Conservation (phyloP, 1,284 basidiomycete genomes). For the Sporisorium scitamineum region DNA sequence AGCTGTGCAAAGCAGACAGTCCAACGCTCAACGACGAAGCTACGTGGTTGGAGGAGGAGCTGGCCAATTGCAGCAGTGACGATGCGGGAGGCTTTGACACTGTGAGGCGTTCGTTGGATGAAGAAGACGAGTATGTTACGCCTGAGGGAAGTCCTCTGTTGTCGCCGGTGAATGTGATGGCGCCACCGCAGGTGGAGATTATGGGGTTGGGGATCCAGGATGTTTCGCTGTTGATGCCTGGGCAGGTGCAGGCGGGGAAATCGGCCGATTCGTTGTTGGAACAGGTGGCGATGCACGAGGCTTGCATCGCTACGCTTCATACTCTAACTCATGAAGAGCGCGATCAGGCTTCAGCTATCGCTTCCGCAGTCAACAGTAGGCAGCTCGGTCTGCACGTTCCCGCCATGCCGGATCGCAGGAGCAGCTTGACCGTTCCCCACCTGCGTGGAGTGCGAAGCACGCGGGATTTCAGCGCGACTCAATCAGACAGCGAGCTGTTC, state of each 20-base stretch:
- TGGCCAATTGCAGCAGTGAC: slow-evolving; percentile 36
- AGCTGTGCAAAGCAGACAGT: slow-evolving; percentile 38
- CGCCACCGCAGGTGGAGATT: slow-evolving; percentile 17
- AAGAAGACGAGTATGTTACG: slow-evolving; percentile 37
- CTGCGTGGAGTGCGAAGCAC: slow-evolving; percentile 9
- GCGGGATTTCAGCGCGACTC: slow-evolving; percentile 32
- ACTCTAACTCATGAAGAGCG: slow-evolving; percentile 23
- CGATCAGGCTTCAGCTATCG: slow-evolving; percentile 20
- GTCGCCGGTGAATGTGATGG: slow-evolving; percentile 15
- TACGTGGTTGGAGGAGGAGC: slow-evolving; percentile 48
- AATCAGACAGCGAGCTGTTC: slow-evolving; percentile 21
- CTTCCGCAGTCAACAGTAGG: slow-evolving; percentile 12
- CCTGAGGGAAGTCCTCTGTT: slow-evolving; percentile 35
- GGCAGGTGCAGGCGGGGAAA: slow-evolving; percentile 6
- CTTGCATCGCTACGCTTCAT: slow-evolving; percentile 25
- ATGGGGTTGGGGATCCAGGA: slow-evolving; percentile 42
- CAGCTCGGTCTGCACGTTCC: slow-evolving; percentile 3
- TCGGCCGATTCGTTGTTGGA: slow-evolving; percentile 40
- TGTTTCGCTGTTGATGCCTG: slow-evolving; percentile 15
- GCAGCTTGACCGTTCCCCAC: slow-evolving; percentile 16
- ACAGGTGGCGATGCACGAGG: slow-evolving; percentile 47
- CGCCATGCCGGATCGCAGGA: slow-evolving; percentile 21
- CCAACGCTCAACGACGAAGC: slow-evolving; percentile 44
- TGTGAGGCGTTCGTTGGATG: slow-evolving; percentile 11
- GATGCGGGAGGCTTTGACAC: slow-evolving; percentile 23